A percentile compares a stretch with the other conserved stretches of the same genome.
Conservation (phyloP, 441 rosid genomes). For the Bruguiera hainesii region DNA sequence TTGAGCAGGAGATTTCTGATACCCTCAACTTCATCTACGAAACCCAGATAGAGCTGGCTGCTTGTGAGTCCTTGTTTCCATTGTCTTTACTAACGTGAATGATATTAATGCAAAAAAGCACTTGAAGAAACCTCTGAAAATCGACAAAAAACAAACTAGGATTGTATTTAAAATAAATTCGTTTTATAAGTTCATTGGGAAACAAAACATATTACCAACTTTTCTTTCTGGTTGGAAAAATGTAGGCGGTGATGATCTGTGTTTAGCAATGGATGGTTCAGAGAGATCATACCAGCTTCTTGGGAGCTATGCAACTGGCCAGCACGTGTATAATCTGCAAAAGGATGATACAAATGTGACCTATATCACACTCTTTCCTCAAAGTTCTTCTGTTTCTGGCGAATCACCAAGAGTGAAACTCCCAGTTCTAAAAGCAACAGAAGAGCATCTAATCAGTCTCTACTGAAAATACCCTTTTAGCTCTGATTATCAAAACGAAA, state of each 20-base stretch:
- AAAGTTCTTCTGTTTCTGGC: constrained; percentile 18
- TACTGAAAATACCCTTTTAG: too few species aligned
- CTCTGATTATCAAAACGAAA: too few species aligned
- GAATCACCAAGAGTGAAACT: constrained; percentile 50
- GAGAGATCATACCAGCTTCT: constrained; percentile 78
- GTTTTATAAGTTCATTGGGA: too few species aligned
- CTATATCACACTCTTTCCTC: constrained; percentile 42
- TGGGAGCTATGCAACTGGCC: constrained; percentile 71
- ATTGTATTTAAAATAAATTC: too few species aligned
- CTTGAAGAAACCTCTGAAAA: too few species aligned
- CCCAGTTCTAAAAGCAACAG: constrained; percentile 43
- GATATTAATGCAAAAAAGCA: too few species aligned
- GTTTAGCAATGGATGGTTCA: constrained; percentile 71
- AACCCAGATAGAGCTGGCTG: constrained; percentile 88
- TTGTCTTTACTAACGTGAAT: too few species aligned
- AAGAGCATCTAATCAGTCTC: constrained; percentile 25
- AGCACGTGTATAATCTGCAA: constrained; percentile 49
- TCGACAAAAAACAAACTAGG: too few species aligned
- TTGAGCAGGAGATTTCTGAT: constrained; percentile 67
- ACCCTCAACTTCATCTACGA: constrained; percentile 68
- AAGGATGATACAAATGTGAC: constrained; percentile 23
- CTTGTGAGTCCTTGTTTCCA: constrained; percentile 44
- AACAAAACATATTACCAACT: too few species aligned
- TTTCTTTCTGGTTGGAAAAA: not conserved
- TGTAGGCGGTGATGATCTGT: constrained; percentile 66